A percentile compares a stretch with the other conserved stretches of the same genome.
Conservation (phyloP, 257 asterid genomes). For the Apocynum venetum region DNA sequence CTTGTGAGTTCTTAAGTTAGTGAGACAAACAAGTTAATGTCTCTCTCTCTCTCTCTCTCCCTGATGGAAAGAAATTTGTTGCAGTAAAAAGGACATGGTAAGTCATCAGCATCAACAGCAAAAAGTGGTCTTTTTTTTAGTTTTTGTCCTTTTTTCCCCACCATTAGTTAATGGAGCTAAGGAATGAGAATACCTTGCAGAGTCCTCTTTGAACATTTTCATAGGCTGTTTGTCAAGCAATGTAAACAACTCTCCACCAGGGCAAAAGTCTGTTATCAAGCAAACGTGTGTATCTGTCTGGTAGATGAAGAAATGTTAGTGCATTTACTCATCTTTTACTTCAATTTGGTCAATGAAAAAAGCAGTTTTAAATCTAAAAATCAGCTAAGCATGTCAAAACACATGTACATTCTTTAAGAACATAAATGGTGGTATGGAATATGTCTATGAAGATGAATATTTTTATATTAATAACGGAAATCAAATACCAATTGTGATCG, state of each 20-base stretch:
- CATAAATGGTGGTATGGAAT: not conserved
- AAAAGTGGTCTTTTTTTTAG: not conserved
- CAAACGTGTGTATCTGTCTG: constrained; percentile 98
- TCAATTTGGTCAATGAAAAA: not conserved
- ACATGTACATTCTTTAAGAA: not conserved
- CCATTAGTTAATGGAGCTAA: not conserved
- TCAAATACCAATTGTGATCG: not conserved
- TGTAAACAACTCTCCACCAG: constrained; percentile 95
- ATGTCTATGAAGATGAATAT: not conserved
- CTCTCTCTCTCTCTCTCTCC: not conserved
- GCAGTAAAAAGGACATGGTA: not conserved
- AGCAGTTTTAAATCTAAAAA: constrained; percentile 12
- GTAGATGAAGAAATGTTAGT: constrained; percentile 26
- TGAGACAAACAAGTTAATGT: not conserved
- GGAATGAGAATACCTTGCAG: constrained; percentile 65
- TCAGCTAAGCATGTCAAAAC: not conserved
- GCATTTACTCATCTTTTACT: not conserved
- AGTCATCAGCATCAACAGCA: not conserved
- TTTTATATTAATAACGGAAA: not conserved
- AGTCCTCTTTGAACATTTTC: constrained; percentile 88
- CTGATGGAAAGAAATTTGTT: not conserved
- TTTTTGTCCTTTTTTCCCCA: not conserved
- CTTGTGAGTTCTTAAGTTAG: not conserved
- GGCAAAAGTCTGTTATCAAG: constrained; percentile 92
- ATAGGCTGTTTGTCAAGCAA: constrained; percentile 94